Conservation (phyloP, 2,329 filamentous ascomycete genomes). For the Colletotrichum filicis region DNA sequence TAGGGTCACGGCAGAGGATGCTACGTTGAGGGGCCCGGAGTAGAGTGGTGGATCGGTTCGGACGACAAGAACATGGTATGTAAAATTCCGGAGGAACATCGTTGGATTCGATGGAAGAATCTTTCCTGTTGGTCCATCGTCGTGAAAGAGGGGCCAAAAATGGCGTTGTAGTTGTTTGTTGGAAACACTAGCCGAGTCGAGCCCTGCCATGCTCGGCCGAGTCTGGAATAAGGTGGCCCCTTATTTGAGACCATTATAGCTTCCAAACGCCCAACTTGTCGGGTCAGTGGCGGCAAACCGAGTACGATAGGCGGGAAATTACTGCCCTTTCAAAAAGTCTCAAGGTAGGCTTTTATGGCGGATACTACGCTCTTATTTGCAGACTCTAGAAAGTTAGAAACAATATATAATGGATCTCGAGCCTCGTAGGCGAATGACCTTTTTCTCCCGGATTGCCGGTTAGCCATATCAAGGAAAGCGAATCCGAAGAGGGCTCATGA, state of each 20-base stretch:
- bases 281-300: background rate
- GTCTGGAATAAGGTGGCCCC: constrained; percentile 6
- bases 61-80: background rate
- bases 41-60: background rate
- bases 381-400: background rate
- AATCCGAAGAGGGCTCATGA: background rate
- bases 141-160: constrained; percentile 12
- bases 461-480: background rate
- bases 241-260: constrained; percentile 14
- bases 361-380: background rate
- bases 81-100: background rate
- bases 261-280: background rate
- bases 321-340: background rate
- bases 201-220: constrained; percentile 17
- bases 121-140: constrained; percentile 1
- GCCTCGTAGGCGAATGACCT: background rate
- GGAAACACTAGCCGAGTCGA: constrained; percentile 25
- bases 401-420: background rate
- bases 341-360: background rate
- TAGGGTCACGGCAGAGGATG: constrained; percentile 1
- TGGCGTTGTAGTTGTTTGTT: constrained; percentile 19
- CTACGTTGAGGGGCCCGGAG: background rate
- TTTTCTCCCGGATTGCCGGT: background rate
- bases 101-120: constrained; percentile 4
- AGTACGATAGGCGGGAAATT: constrained; percentile 1